phyloP scores from a whole-genome alignment of 371 early-diverging fungal species.

The Choanephora cucurbitarum region DNA sequence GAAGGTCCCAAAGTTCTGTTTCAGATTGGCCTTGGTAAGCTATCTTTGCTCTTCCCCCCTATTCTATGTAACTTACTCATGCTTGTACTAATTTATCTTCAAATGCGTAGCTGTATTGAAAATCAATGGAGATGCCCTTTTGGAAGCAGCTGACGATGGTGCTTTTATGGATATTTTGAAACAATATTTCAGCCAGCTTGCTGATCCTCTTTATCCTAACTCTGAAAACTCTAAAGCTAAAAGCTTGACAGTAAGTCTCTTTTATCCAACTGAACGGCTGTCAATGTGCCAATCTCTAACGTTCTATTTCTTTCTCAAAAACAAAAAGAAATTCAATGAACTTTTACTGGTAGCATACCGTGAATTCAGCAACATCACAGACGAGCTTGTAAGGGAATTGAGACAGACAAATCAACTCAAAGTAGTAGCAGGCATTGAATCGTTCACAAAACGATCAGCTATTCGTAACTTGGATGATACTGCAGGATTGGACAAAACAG shows the following conservation, averaged over 20 bases:
- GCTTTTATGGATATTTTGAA: slow-evolving; percentile 83
- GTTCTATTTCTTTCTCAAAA: slow-evolving; percentile 1
- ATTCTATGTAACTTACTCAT: too few species aligned
- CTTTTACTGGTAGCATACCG: slow-evolving; percentile 89
- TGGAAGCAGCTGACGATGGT: slow-evolving; percentile 90
- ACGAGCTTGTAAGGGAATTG: slow-evolving; percentile 77
- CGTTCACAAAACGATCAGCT: slow-evolving; percentile 88
- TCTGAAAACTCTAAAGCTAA: slow-evolving; percentile 57
- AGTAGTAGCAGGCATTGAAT: slow-evolving; percentile 94
- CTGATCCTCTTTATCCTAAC: slow-evolving; percentile 66
- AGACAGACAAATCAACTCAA: slow-evolving; percentile 89
- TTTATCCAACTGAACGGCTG: too few species aligned
- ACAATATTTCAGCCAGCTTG: slow-evolving; percentile 71
- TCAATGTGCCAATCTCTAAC: too few species aligned
- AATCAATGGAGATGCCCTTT: slow-evolving; percentile 85
- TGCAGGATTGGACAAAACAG: slow-evolving; percentile 80
- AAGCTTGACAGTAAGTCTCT: slow-evolving; percentile 54
- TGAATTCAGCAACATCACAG: slow-evolving; percentile 86
- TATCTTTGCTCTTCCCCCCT: not conserved
- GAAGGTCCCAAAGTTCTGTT: slow-evolving; percentile 94
- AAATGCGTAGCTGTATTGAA: slow-evolving; percentile 78
- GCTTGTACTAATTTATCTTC: too few species aligned
- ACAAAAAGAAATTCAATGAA: slow-evolving; percentile 79
- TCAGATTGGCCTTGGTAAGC: slow-evolving; percentile 74
- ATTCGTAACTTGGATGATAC: slow-evolving; percentile 79